Evolutionary conservation across 371 early-diverging fungal genomes (phyloP).

Genomic region (Mortierella sp.): DNA sequence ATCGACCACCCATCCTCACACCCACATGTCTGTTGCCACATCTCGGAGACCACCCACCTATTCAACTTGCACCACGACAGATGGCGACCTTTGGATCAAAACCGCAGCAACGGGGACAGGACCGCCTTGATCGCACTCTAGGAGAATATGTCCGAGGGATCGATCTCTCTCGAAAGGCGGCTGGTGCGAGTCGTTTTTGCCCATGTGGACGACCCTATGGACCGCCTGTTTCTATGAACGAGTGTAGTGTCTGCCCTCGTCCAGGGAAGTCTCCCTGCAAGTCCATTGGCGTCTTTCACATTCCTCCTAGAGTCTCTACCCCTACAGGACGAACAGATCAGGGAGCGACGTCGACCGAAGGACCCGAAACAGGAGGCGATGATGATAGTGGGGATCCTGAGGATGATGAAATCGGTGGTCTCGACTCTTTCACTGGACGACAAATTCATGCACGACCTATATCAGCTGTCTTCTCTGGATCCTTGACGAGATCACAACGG

Average conservation of each 20-base stretch:
- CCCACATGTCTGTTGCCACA: neutral
- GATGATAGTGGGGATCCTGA: slow-evolving; percentile 21
- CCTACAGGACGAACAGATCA: neutral
- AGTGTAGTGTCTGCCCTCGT: slow-evolving; percentile 5
- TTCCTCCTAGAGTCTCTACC: neutral
- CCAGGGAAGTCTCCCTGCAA: slow-evolving; percentile 3
- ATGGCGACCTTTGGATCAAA: slow-evolving; percentile 16
- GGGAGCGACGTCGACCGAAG: neutral
- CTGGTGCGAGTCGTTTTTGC: slow-evolving; percentile 9
- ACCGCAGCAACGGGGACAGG: slow-evolving; percentile 12
- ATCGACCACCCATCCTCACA: slow-evolving; percentile 40
- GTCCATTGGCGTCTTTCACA: neutral
- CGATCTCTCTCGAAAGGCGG: slow-evolving; percentile 31
- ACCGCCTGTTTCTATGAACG: neutral
- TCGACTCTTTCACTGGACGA: neutral
- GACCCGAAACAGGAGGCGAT: neutral
- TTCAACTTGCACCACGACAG: slow-evolving; percentile 12
- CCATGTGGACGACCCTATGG: slow-evolving; percentile 1
- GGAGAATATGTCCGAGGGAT: slow-evolving; percentile 36
- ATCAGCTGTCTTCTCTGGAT: neutral
- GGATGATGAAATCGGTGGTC: slow-evolving; percentile 30
- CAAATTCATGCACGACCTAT: neutral
- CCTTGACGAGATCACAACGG: neutral
- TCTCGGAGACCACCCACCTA: neutral
- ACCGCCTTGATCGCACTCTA: slow-evolving; percentile 19